Percentiles rank a stretch among this genome's conserved stretches.
phyloP scores from a whole-genome alignment of 2,329 filamentous ascomycete species.

The Monilinia vaccinii-corymbosi region DNA sequence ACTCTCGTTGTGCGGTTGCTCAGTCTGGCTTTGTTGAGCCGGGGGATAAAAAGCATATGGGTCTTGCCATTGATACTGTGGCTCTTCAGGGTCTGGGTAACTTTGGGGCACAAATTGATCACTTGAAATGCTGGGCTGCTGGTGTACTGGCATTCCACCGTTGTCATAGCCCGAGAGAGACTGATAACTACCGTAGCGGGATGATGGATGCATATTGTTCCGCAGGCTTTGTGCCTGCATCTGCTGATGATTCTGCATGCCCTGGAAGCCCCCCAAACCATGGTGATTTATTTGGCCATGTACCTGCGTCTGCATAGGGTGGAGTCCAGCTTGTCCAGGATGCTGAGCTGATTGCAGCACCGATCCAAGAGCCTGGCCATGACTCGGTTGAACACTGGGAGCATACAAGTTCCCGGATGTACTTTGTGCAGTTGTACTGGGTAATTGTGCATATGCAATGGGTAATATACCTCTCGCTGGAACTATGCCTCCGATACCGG shows the following conservation, averaged over 20 bases:
- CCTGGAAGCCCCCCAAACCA: background rate
- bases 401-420: too few relatives aligned
- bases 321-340: background rate
- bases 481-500: too few relatives aligned
- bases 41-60: background rate
- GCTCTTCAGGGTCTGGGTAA: too few relatives aligned
- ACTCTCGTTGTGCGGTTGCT: background rate
- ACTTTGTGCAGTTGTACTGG: too few relatives aligned
- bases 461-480: too few relatives aligned
- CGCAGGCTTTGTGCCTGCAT: background rate
- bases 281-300: background rate
- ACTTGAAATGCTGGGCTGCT: background rate
- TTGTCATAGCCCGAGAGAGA: too few relatives aligned
- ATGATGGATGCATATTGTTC: background rate
- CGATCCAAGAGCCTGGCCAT: too few relatives aligned
- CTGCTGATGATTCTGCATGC: background rate
- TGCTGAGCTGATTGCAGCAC: too few relatives aligned
- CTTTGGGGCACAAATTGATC: background rate
- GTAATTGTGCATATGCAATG: too few relatives aligned
- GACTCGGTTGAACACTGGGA: too few relatives aligned
- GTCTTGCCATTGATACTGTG: too few relatives aligned
- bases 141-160: too few relatives aligned
- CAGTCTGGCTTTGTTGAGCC: background rate
- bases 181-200: fast-evolving
- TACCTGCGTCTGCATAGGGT: background rate